Base-by-base conservation (phyloP, 1,284 basidiomycete species). In the Veloboletus limbatus region DNA sequence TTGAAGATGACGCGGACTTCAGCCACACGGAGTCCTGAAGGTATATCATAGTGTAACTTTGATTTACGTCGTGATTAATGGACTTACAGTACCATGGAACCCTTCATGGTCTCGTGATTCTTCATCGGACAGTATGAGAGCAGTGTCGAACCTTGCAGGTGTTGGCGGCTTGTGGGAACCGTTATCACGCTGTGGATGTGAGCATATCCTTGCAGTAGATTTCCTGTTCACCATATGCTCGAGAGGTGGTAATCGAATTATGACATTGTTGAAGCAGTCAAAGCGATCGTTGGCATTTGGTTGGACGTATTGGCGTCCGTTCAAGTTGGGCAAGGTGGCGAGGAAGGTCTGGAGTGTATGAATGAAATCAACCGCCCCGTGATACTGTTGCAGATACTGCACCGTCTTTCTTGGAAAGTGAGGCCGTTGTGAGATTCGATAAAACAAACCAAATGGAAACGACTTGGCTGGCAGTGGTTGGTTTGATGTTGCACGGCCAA, bases 1-100 rank as follows among this genome's bases (percentile, higher is more conserved):
- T 26, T 43, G 30, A 54, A 54, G 9, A 54, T 40, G 8, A 20
- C 43, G 8, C 32, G 26, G 5, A 54, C 28, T 13, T 52, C 27
- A 9, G 47, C 26, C 3, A 48, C 17, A 14, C 18, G 22, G 11
- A 49, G 30, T 3, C 51, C 51, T 54, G 14, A 13, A n/a, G n/a
- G n/a, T n/a, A n/a, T n/a, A n/a, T n/a, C n/a, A n/a, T n/a, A n/a
- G n/a, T n/a, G n/a, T n/a, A n/a, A n/a, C n/a, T n/a, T n/a, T n/a
- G n/a, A n/a, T n/a, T n/a, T n/a, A n/a, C n/a, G n/a, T n/a, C n/a
- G n/a, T n/a, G n/a, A n/a, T n/a, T n/a, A n/a, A n/a, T n/a, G n/a
- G n/a, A n/a, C n/a, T n/a, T n/a, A 9, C 17, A 26, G n/a, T n/a
- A 49, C 42, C 43, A 17, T 48, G 33, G 0, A 48, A 31, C 1